Base-by-base conservation (phyloP, 2,329 filamentous ascomycete genomes). In the Sarocladium strictum region DNA sequence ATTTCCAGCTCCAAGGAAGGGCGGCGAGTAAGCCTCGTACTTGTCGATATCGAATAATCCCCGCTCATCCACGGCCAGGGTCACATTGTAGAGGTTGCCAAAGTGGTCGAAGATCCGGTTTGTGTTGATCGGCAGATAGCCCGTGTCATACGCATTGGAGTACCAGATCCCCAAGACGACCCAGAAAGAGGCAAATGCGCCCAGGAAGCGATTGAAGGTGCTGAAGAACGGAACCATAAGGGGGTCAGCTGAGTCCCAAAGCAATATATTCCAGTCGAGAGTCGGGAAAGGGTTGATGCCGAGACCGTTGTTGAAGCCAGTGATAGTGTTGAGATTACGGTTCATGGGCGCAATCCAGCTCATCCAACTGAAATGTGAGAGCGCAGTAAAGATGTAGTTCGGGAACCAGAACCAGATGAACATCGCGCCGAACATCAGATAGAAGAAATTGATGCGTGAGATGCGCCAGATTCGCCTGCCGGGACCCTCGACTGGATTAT, bases 161-260 rank as follows among this genome's bases (percentile, higher is more conserved):
- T 80, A 87, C 69, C 83, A 85, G 9, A 87, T 63, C 24, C 69
- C 79, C 2, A 79, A 65, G 14, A 82, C 71, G 14, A 86, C 69
- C 69, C 80, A 77, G 60, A 77, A 76, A 41, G 76, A 79, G 32
- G 80, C 58, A 12, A 83, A 72, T 51, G 79, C 74, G 27, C 83
- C 83, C 43, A 84, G 67, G 57, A 85, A 72, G 21, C 78, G 80
- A 65, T 87, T 87, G 54, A 82, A 72, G 41, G 84, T 85, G 26
- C 79, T 80, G 67, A 83, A 79, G 62, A 77, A 78, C 3, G 78
- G 77, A 7, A 76, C 70, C 70, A 76, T 75, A 53, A 76, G 67
- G 1, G 73, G 73, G 55, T 76, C 73, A 59, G 69, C 63, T 37
- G 69, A 71, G 52, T 72, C 69, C 69, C 69, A 72, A 3, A 74